Evolutionary conservation across 345 rosid species (phyloP).

Genomic region (Garcia nutans): DNA sequence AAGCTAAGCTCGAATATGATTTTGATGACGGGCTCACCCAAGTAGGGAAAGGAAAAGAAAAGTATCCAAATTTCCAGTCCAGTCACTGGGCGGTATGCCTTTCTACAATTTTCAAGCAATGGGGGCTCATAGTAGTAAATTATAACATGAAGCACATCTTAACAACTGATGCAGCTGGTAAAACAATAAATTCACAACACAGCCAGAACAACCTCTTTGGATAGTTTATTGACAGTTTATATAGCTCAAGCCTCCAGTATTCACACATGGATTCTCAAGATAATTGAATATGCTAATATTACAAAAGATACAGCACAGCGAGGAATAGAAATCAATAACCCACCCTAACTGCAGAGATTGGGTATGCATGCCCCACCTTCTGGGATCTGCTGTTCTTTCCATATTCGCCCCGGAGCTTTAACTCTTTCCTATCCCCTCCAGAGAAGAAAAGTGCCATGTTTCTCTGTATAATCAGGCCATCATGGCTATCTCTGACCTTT

Average conservation of each 20-base stretch:
- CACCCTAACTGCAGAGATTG: conserved; percentile 62
- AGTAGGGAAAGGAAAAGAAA: too few species aligned
- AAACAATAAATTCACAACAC: not conserved
- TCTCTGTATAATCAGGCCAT: conserved; percentile 80
- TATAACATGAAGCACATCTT: not conserved
- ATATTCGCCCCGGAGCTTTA: conserved; percentile 84
- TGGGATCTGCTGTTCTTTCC: conserved; percentile 91
- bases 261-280: conserved; percentile 10
- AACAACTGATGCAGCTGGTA: not conserved
- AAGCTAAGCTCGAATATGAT: too few species aligned
- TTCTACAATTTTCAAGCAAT: too few species aligned
- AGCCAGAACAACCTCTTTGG: not conserved
- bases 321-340: not conserved
- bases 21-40: too few species aligned
- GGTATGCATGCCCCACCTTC: conserved; percentile 89
- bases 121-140: not conserved
- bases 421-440: conserved; percentile 90
- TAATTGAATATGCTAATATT: not conserved
- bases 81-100: too few species aligned
- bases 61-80: too few species aligned
- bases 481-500: conserved; percentile 91
- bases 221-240: conserved; percentile 9
- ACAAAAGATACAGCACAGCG: conserved; percentile 13
- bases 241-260: conserved; percentile 7
- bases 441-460: conserved; percentile 97